A percentile compares a stretch with the other conserved stretches of the same genome.
Conservation (phyloP, 257 asterid species). For the Perilla frutescens region DNA sequence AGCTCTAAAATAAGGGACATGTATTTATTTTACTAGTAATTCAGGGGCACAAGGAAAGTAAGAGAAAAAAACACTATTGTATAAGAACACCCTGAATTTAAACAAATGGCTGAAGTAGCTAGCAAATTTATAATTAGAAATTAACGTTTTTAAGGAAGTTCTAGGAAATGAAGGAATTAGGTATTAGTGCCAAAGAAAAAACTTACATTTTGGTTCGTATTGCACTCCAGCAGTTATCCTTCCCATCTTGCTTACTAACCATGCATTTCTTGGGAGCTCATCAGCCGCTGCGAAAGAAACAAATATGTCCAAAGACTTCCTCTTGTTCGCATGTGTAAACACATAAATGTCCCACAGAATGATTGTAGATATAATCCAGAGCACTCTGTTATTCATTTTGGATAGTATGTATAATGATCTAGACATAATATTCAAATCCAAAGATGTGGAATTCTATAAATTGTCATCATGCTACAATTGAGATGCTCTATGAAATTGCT, state of each 20-base stretch:
- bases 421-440: neutral
- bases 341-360: neutral
- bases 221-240: constrained; percentile 92
- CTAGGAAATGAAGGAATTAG: constrained; percentile 25
- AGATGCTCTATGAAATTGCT: constrained; percentile 11
- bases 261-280: constrained; percentile 79
- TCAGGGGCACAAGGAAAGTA: constrained; percentile 2
- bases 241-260: constrained; percentile 94
- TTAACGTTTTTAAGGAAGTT: neutral
- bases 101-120: constrained; percentile 13
- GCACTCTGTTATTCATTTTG: neutral
- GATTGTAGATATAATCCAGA: constrained; percentile 20
- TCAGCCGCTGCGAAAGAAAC: constrained; percentile 48
- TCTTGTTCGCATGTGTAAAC: constrained; percentile 22
- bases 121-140: constrained; percentile 6
- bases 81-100: neutral
- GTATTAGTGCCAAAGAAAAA: constrained; percentile 1
- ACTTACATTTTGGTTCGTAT: constrained; percentile 83
- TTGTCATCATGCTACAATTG: constrained; percentile 17
- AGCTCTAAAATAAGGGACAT: neutral
- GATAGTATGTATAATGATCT: neutral
- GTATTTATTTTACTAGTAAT: neutral
- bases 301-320: constrained; percentile 23
- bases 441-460: constrained; percentile 6
- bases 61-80: constrained; percentile 13